These are phyloP conservation scores for Goffeauzyma gilvescens DNA, from an alignment of 768 basidiomycete species.

Conservation along the genomic window DNA sequence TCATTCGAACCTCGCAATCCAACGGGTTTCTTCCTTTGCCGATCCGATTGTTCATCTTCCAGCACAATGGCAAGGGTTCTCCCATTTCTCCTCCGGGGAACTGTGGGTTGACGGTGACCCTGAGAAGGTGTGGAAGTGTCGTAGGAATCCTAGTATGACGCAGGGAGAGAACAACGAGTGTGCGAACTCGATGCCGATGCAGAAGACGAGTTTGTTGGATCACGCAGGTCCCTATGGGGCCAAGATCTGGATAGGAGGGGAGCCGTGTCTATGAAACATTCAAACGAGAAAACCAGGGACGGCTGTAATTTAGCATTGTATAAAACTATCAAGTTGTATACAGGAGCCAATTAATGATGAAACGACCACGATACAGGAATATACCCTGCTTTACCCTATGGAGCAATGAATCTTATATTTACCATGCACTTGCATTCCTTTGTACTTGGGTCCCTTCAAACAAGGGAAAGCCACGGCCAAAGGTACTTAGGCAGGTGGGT, in stretches of 20 bases:
- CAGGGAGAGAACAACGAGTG: constrained; percentile 9
- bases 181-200: constrained; percentile 6
- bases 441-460: too few relatives aligned
- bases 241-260: constrained; percentile 18
- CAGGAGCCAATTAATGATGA: too few relatives aligned
- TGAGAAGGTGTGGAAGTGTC: constrained; percentile 15
- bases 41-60: constrained; percentile 25
- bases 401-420: too few relatives aligned
- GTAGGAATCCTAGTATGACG: too few relatives aligned
- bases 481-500: too few relatives aligned
- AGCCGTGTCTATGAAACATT: constrained; percentile 6
- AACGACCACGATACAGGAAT: too few relatives aligned
- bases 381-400: too few relatives aligned
- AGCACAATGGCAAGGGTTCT: constrained; percentile 14
- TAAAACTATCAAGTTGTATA: too few relatives aligned
- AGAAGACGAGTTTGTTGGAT: constrained; percentile 17
- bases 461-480: too few relatives aligned
- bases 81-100: constrained; percentile 18
- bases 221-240: constrained; percentile 24
- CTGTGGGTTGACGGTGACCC: constrained; percentile 24
- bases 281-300: too few relatives aligned
- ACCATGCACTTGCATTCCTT: too few relatives aligned
- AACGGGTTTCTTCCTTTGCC: constrained; percentile 19
- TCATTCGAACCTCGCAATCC: constrained; percentile 8
- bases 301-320: too few relatives aligned